A percentile compares a stretch with the other conserved stretches of the same genome.
Evolutionary conservation across 1,284 basidiomycete genomes (phyloP).

Genomic region (Microbotryum lychnidis-dioicae): DNA sequence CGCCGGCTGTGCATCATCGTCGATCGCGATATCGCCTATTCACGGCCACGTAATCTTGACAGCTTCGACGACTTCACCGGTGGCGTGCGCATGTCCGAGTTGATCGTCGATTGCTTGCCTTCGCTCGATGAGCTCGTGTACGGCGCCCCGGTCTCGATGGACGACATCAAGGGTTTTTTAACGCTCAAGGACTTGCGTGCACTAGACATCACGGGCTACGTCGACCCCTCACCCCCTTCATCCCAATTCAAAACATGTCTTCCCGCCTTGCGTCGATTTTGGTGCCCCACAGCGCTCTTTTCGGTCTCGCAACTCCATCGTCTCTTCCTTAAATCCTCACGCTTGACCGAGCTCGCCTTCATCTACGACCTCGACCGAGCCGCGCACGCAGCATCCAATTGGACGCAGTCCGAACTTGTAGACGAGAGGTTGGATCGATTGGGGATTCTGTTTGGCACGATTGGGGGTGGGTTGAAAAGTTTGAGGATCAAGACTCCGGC

Average conservation of each 20-base stretch:
- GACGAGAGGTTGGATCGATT: too few species aligned
- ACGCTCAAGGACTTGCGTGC: not conserved
- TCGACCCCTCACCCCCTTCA: not conserved
- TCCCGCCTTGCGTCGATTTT: slow-evolving; percentile 5
- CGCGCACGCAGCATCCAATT: too few species aligned
- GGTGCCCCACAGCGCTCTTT: slow-evolving; percentile 7
- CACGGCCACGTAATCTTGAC: not conserved
- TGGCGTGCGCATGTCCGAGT: slow-evolving; percentile 8
- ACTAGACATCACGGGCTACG: slow-evolving; percentile 11
- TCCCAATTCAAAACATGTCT: not conserved
- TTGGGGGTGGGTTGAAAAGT: not conserved
- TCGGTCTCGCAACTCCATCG: not conserved
- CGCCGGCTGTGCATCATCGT: not conserved
- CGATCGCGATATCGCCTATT: not conserved
- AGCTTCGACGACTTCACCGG: slow-evolving; percentile 9
- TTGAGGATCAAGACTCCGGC: slow-evolving; percentile 3
- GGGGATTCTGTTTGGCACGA: not conserved
- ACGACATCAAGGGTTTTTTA: slow-evolving; percentile 1
- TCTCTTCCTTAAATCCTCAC: not conserved
- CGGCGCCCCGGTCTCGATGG: slow-evolving; percentile 8
- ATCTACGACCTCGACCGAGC: slow-evolving; percentile 10
- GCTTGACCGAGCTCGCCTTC: slow-evolving; percentile 13
- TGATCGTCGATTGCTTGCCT: not conserved
- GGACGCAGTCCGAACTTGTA: too few species aligned
- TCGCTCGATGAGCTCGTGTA: slow-evolving; percentile 10